A percentile compares a stretch with the other conserved stretches of the same genome.
phyloP scores from a whole-genome alignment of 441 rosid species.

The Bocquillonia castaneifolia region DNA sequence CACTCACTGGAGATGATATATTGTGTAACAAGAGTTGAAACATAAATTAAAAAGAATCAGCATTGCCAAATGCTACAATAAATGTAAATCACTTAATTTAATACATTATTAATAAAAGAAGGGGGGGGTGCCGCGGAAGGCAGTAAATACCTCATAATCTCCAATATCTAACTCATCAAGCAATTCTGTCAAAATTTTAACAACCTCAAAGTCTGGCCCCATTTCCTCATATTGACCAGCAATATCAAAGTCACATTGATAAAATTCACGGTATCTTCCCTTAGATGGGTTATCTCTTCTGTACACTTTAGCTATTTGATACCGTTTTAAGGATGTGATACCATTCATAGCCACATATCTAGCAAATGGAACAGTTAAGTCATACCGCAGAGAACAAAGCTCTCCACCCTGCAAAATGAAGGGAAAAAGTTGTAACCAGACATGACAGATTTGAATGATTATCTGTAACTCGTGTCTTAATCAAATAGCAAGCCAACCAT shows the following conservation, averaged over 20 bases:
- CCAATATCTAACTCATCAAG: conserved; percentile 78
- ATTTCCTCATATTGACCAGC: conserved; percentile 81
- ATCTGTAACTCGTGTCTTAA: background rate
- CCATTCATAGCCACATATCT: conserved; percentile 93
- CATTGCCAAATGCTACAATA: background rate
- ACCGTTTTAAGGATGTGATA: conserved; percentile 67
- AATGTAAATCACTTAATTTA: background rate
- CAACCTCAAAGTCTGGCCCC: conserved; percentile 90
- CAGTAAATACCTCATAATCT: conserved; percentile 61
- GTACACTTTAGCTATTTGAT: conserved; percentile 87
- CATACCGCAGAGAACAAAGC: conserved; percentile 88
- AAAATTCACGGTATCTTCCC: conserved; percentile 92
- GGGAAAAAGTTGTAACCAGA: background rate
- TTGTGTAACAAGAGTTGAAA: background rate
- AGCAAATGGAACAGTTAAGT: conserved; percentile 94
- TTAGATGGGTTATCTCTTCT: conserved; percentile 92
- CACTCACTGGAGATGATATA: background rate
- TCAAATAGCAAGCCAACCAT: background rate
- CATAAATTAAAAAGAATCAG: background rate
- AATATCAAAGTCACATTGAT: conserved; percentile 92
- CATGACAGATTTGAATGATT: background rate
- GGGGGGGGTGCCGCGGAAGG: background rate
- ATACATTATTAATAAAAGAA: background rate
- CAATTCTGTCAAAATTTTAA: conserved; percentile 70
- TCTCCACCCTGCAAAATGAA: conserved; percentile 76